These are phyloP conservation scores for Amanita exitialis DNA, from an alignment of 768 basidiomycete species.

Conservation along the genomic window DNA sequence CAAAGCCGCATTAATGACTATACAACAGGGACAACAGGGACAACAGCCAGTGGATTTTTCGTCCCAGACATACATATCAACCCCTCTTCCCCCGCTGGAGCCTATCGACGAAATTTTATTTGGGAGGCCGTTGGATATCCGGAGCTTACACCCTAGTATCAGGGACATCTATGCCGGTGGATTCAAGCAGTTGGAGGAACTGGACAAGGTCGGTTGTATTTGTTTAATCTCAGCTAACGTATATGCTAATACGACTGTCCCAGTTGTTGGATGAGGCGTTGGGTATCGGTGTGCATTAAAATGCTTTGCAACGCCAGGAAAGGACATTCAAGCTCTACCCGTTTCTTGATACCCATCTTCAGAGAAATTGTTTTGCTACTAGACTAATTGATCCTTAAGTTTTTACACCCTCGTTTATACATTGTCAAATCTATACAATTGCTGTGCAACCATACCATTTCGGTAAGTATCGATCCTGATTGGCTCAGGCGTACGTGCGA, in stretches of 20 bases:
- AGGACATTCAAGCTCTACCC: background rate
- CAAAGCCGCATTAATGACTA: constrained; percentile 25
- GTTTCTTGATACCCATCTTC: background rate
- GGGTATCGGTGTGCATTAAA: background rate
- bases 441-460: too few species aligned
- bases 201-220: constrained; percentile 51
- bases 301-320: background rate
- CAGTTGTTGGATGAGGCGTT: constrained; percentile 4
- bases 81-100: constrained; percentile 27
- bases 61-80: background rate
- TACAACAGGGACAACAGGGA: background rate
- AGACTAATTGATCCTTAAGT: background rate
- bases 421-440: too few species aligned
- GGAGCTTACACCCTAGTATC: constrained; percentile 59
- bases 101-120: constrained; percentile 70
- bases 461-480: too few species aligned
- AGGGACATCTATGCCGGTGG: constrained; percentile 61
- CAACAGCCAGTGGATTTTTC: constrained; percentile 15
- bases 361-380: background rate
- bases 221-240: background rate
- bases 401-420: too few species aligned
- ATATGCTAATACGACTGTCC: background rate
- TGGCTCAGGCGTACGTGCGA: too few species aligned
- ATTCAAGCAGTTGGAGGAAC: constrained; percentile 68
- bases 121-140: constrained; percentile 50